Conservation (phyloP, 2,329 filamentous ascomycete genomes). For the Exophiala sideris region DNA sequence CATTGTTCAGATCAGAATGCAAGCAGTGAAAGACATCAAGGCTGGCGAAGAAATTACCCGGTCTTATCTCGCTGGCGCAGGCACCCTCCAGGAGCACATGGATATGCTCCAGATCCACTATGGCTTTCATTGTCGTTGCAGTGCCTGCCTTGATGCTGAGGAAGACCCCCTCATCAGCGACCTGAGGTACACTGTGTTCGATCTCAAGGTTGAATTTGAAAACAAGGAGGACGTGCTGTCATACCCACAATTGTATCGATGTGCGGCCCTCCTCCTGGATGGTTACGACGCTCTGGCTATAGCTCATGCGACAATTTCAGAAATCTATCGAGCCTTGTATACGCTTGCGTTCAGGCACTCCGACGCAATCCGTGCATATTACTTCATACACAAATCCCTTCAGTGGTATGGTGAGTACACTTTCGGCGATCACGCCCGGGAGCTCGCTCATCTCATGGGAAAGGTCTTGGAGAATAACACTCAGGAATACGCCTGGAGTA, state of each 20-base stretch:
- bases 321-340: background rate
- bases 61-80: constrained; percentile 19
- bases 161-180: background rate
- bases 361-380: constrained; percentile 7
- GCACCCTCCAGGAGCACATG: background rate
- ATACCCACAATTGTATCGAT: background rate
- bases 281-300: constrained; percentile 1
- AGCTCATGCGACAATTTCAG: background rate
- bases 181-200: constrained; percentile 4
- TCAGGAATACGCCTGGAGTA: background rate
- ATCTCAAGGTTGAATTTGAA: background rate
- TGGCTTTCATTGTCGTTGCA: constrained; percentile 31
- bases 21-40: constrained; percentile 19
- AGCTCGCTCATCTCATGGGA: no score
- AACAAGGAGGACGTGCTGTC: background rate
- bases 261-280: constrained; percentile 3
- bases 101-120: constrained; percentile 12
- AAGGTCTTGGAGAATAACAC: background rate
- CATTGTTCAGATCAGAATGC: background rate
- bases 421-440: background rate
- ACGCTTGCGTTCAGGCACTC: background rate
- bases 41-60: constrained; percentile 31
- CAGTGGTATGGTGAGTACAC: no score
- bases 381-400: background rate
- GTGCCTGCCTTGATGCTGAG: constrained; percentile 20